Base-by-base conservation (phyloP, 2,329 filamentous ascomycete genomes). In the Colletotrichum sidae region DNA sequence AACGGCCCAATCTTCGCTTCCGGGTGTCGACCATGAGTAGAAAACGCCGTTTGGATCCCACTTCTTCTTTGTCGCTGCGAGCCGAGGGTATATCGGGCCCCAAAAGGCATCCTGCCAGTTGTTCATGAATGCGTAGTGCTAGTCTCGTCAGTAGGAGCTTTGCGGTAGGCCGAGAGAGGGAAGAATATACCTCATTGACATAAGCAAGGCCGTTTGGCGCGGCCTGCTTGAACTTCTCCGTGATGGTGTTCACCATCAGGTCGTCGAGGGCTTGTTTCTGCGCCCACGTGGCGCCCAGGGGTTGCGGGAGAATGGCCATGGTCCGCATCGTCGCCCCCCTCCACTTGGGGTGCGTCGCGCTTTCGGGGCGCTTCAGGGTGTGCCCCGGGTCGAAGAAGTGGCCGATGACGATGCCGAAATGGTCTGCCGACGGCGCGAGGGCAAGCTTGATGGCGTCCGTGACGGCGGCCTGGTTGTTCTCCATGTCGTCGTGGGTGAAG, bases 1-100 rank as follows among this genome's bases (percentile, higher is more conserved):
- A 12, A 65, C 46, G 15, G 25, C 57, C 67, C 67, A 69, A 3
- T 60, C 61, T 38, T 69, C 67, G 3, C 65, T 65, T 2, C 67
- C 67, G 4, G 67, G 67, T 10, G 67, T 69, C 25, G 65, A 68
- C 55, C 55, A 60, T 3, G 65, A 58, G 55, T 84, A 84, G 38
- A 84, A 84, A 5, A 88, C 63, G 2, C 72, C 70, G 1, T 74
- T 60, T 0, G 80, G 76, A 69, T 87, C 86, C 68, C 81, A 87
- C 69, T 78, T 81, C 41, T 75, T 70, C 79, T 88, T 88, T 25
- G 87, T 75, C 0, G 44, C 42, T n/a, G 77, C 62, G 10, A 86
- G 70, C 10, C 65, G 69, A 2, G 65, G 58, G 38, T 67, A 69
- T 12, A 67, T 9, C 1, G 56, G 50, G 7, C 65, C 67, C 65